Percentiles rank a stretch among this genome's conserved stretches.
These are phyloP conservation scores for Diplodia corticola DNA, from an alignment of 2,329 filamentous ascomycete genomes.

Conservation along the genomic window DNA sequence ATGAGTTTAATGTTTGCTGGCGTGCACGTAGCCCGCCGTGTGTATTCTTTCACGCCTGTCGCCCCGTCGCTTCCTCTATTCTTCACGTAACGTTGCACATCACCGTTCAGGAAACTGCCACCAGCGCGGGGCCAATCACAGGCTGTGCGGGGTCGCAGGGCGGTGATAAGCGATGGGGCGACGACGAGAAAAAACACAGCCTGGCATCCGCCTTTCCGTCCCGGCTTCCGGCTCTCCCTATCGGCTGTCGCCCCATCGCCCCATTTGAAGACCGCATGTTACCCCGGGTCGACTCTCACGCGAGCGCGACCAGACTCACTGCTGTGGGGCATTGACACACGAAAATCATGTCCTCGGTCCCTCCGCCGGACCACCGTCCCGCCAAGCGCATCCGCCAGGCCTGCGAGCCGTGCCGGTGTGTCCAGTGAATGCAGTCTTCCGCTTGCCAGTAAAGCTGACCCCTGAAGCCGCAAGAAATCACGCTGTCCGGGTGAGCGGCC, in stretches of 20 bases:
- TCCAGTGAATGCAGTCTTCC: not conserved
- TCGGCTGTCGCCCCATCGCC: not conserved
- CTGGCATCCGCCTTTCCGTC: constrained; percentile 13
- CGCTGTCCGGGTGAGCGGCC: constrained; percentile 55
- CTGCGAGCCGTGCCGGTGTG: constrained; percentile 42
- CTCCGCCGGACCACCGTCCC: constrained; percentile 17
- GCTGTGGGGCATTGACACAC: constrained; percentile 11
- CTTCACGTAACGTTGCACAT: not conserved
- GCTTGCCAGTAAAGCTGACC: not conserved
- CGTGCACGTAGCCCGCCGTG: no score
- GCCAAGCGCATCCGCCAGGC: constrained; percentile 30
- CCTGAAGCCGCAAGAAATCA: constrained; percentile 51
- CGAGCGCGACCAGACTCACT: not conserved
- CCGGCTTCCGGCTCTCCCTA: not conserved
- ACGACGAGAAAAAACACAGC: not conserved
- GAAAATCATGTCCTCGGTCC: constrained; percentile 1
- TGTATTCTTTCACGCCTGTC: no score
- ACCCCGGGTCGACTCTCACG: not conserved
- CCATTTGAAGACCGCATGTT: constrained; percentile 9
- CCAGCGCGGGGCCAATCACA: no score
- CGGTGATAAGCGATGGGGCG: not conserved
- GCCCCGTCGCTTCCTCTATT: no score
- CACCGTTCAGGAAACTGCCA: not conserved
- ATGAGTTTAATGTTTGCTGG: no score
- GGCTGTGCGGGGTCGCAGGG: not conserved